phyloP scores from a whole-genome alignment of 2,329 filamentous ascomycete genomes.

The Talaromyces piceae region DNA sequence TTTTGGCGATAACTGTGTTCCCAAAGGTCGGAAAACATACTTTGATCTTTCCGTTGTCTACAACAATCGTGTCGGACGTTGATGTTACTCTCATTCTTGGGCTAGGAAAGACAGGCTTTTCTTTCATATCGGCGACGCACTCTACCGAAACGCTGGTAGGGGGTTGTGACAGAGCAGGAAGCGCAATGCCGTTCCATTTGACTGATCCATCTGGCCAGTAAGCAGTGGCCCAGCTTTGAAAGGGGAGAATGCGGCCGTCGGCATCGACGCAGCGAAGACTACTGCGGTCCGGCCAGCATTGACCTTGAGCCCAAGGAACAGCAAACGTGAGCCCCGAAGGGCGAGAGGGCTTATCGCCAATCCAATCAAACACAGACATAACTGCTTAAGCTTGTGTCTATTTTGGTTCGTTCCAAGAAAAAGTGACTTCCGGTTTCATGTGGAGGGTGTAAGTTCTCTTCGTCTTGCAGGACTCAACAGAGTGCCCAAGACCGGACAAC shows the following conservation, averaged over 20 bases:
- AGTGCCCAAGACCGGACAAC: no score
- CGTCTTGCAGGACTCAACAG: no score
- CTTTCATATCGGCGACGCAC: constrained; percentile 20
- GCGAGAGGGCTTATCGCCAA: constrained; percentile 31
- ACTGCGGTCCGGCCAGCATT: constrained; percentile 30
- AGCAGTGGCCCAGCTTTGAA: constrained; percentile 52
- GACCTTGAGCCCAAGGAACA: constrained; percentile 37
- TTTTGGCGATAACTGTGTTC: constrained; percentile 31
- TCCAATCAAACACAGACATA: constrained; percentile 24
- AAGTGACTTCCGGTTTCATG: not conserved
- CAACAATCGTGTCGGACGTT: constrained; percentile 23
- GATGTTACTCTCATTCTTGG: not conserved
- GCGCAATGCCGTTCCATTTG: constrained; percentile 55
- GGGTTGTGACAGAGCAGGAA: constrained; percentile 36
- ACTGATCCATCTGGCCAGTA: constrained; percentile 56
- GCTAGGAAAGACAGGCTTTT: not conserved
- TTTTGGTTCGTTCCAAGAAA: not conserved
- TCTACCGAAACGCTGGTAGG: constrained; percentile 36
- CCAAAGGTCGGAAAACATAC: constrained; percentile 40
- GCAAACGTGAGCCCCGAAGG: constrained; percentile 38
- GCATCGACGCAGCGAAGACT: constrained; percentile 27
- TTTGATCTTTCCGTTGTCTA: constrained; percentile 41
- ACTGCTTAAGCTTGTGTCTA: not conserved
- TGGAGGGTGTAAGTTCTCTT: no score
- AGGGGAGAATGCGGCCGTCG: constrained; percentile 15